Percentiles rank a stretch among this genome's conserved stretches.
Conservation (phyloP, 2,329 filamentous ascomycete species). For the Sporothrix phasma region DNA sequence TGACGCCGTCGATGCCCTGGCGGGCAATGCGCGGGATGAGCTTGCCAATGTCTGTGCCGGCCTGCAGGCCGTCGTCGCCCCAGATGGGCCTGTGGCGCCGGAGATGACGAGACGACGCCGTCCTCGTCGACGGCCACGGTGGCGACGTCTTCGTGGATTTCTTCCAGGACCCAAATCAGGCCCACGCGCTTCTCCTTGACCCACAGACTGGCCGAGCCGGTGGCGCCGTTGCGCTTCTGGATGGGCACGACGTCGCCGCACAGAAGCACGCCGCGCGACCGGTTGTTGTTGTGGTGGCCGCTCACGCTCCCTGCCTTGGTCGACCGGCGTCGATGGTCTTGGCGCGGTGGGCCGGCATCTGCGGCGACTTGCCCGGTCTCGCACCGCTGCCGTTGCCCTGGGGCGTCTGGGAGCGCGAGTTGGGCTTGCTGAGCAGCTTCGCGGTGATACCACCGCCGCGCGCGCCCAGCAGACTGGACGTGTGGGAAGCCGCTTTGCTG, state of each 20-base stretch:
- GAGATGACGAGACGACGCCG: conserved; percentile 58
- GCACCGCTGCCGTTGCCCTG: not conserved
- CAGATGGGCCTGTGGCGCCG: conserved; percentile 80
- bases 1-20: conserved; percentile 58
- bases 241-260: conserved; percentile 98
- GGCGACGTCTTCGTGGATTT: conserved; percentile 91
- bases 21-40: conserved; percentile 77
- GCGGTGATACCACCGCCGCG: conserved; percentile 71
- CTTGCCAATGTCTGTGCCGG: conserved; percentile 64
- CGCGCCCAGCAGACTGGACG: conserved; percentile 55
- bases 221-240: conserved; percentile 85
- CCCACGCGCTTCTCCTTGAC: conserved; percentile 94
- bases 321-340: conserved; percentile 51
- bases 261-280: conserved; percentile 69
- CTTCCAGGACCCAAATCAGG: conserved; percentile 94
- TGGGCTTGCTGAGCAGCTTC: conserved; percentile 74
- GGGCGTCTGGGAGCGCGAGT: conserved; percentile 44
- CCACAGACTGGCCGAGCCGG: conserved; percentile 90
- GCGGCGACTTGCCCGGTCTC: conserved; percentile 22
- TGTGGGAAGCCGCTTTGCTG: conserved; percentile 26
- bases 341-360: conserved; percentile 41
- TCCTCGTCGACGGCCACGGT: conserved; percentile 67
- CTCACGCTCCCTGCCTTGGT: conserved; percentile 41
- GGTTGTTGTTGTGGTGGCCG: conserved; percentile 63
- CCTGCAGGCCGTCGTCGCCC: conserved; percentile 57